Evolutionary conservation across 345 rosid genomes (phyloP).

Genomic region (Gossypium longicalyx): DNA sequence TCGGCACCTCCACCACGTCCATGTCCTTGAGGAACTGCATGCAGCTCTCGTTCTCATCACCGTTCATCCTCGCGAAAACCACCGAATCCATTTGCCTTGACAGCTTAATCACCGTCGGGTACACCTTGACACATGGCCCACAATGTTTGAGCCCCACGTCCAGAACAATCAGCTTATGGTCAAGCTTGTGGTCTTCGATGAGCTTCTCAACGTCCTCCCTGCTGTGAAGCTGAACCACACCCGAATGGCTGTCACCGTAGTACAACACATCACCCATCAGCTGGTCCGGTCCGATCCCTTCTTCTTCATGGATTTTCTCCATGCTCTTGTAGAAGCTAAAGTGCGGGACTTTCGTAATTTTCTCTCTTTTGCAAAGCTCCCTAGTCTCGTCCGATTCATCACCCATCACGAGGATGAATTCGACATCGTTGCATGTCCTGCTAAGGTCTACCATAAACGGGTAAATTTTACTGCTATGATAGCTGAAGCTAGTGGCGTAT

Average conservation of each 20-base stretch:
- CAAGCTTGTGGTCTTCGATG: conserved; percentile 60
- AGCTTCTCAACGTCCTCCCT: conserved; percentile 72
- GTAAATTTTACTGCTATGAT: conserved; percentile 51
- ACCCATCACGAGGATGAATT: conserved; percentile 72
- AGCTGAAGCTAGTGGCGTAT: conserved; percentile 53
- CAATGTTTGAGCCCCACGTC: conserved; percentile 89
- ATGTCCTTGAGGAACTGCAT: conserved; percentile 81
- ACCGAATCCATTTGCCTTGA: conserved; percentile 77
- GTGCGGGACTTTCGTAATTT: conserved; percentile 71
- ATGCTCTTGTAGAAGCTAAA: conserved; percentile 82
- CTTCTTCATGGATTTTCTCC: conserved; percentile 94
- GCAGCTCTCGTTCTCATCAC: conserved; percentile 92
- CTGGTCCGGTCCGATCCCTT: conserved; percentile 77
- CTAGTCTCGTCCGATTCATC: conserved; percentile 79
- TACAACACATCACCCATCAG: conserved; percentile 84
- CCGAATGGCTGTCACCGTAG: conserved; percentile 88
- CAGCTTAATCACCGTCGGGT: conserved; percentile 77
- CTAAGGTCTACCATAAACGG: conserved; percentile 89
- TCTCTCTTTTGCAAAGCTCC: conserved; percentile 74
- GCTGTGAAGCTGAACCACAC: conserved; percentile 68
- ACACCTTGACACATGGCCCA: conserved; percentile 95
- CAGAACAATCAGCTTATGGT: conserved; percentile 68
- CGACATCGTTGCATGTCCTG: conserved; percentile 76
- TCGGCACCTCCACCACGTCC: conserved; percentile 82
- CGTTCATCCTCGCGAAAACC: conserved; percentile 88